A percentile compares a stretch with the other conserved stretches of the same genome.
Conservation (phyloP, 257 asterid genomes). For the Cruciata laevipes region DNA sequence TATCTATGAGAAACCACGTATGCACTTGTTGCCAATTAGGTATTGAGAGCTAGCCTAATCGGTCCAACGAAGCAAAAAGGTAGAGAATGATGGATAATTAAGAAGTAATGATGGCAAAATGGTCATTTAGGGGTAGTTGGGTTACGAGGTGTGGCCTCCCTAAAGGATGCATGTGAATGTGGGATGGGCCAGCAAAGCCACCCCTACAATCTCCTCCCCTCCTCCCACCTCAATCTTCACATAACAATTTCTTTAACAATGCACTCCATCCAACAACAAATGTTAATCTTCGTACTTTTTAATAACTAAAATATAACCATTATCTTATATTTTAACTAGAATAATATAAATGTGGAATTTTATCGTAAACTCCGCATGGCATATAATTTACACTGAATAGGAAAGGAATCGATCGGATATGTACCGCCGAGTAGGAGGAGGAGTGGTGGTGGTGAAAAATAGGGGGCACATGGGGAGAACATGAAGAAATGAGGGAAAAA, state of each 20-base stretch:
- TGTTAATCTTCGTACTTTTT: too few species aligned
- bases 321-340: too few species aligned
- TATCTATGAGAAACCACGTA: background rate
- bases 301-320: too few species aligned
- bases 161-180: slow-evolving; percentile 56
- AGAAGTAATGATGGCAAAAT: slow-evolving; percentile 15
- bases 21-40: background rate
- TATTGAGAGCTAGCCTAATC: slow-evolving; percentile 7
- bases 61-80: slow-evolving; percentile 13
- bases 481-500: slow-evolving; percentile 19
- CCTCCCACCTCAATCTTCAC: background rate
- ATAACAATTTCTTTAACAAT: too few species aligned
- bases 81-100: slow-evolving; percentile 2
- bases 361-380: too few species aligned
- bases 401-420: too few species aligned
- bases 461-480: slow-evolving; percentile 61
- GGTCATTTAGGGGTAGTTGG: slow-evolving; percentile 27
- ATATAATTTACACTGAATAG: too few species aligned
- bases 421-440: background rate
- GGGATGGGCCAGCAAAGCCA: slow-evolving; percentile 44
- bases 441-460: background rate
- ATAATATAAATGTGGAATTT: too few species aligned
- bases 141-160: slow-evolving; percentile 34
- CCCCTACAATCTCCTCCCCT: background rate
- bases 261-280: too few species aligned